These are phyloP conservation scores for Trichoderma atrobrunneum DNA, from an alignment of 2,329 filamentous ascomycete genomes.

Conservation along the genomic window DNA sequence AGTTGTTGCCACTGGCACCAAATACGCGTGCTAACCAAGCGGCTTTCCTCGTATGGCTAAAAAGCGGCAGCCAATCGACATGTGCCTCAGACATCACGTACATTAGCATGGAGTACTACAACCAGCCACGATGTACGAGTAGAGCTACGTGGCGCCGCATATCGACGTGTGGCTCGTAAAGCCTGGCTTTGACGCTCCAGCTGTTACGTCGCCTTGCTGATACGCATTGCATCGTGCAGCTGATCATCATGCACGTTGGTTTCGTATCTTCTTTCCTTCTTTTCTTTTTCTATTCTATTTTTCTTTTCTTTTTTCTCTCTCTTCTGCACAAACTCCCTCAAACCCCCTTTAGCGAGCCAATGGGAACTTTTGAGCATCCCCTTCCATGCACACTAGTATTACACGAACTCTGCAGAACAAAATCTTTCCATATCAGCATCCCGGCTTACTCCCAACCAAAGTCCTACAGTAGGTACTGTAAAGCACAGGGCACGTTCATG, in stretches of 20 bases:
- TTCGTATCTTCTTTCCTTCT: not conserved
- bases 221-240: constrained; percentile 9
- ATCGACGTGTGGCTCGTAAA: constrained; percentile 11
- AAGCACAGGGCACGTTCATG: constrained; percentile 10
- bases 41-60: not conserved
- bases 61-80: constrained; percentile 7
- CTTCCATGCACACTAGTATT: not conserved
- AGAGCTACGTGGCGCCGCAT: constrained; percentile 16
- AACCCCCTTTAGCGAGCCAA: not conserved
- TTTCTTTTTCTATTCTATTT: not conserved
- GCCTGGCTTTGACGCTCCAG: not conserved
- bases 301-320: not conserved
- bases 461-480: not conserved
- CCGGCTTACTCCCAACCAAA: not conserved
- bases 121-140: not conserved
- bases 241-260: constrained; percentile 5
- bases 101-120: not conserved
- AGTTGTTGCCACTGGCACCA: not conserved
- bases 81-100: constrained; percentile 2
- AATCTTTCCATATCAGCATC: not conserved
- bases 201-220: not conserved
- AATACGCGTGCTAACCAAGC: not conserved
- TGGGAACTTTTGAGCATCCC: not conserved
- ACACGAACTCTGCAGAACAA: not conserved
- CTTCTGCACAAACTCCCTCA: not conserved